Conservation (phyloP, 805 yeast genomes). For the Ogataea zsoltii region DNA sequence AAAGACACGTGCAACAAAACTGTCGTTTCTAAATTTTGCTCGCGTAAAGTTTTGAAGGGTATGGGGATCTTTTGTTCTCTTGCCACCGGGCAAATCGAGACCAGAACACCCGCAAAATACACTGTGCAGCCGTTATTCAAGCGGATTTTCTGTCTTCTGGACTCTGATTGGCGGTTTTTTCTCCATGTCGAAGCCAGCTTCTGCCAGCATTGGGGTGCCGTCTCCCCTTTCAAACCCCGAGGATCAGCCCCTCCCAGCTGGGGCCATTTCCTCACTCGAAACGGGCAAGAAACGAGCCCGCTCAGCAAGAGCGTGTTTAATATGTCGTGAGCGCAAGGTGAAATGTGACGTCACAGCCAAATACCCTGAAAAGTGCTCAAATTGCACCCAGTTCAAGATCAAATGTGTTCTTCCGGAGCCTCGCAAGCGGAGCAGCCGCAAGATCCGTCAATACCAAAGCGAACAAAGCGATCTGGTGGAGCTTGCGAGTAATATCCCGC, state of each 20-base stretch:
- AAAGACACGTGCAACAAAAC: too few relatives aligned
- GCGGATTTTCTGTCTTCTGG: too few relatives aligned
- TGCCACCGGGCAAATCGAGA: too few relatives aligned
- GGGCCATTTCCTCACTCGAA: not conserved
- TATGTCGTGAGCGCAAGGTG: slow-evolving; percentile 80
- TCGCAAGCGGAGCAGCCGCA: slow-evolving; percentile 27
- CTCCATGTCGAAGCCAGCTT: not conserved
- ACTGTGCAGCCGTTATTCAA: too few relatives aligned
- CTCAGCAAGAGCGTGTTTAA: slow-evolving; percentile 71
- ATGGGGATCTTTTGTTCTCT: too few relatives aligned
- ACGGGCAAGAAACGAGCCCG: slow-evolving; percentile 46
- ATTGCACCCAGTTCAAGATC: slow-evolving; percentile 70
- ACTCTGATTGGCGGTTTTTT: not conserved
- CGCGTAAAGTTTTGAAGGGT: too few relatives aligned
- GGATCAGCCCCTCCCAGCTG: not conserved
- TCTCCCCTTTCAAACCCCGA: slow-evolving; percentile 4
- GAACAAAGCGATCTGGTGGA: slow-evolving; percentile 1
- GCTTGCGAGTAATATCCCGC: too few relatives aligned
- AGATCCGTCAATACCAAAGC: slow-evolving; percentile 22
- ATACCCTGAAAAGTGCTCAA: slow-evolving; percentile 55
- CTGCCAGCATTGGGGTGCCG: slow-evolving; percentile 1
- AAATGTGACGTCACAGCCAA: slow-evolving; percentile 67
- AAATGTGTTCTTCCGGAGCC: slow-evolving; percentile 61
- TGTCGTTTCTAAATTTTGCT: too few relatives aligned
- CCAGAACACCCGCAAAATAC: too few relatives aligned